Evolutionary conservation across 2,329 filamentous ascomycete genomes (phyloP).

Genomic region (Aureobasidium namibiae): DNA sequence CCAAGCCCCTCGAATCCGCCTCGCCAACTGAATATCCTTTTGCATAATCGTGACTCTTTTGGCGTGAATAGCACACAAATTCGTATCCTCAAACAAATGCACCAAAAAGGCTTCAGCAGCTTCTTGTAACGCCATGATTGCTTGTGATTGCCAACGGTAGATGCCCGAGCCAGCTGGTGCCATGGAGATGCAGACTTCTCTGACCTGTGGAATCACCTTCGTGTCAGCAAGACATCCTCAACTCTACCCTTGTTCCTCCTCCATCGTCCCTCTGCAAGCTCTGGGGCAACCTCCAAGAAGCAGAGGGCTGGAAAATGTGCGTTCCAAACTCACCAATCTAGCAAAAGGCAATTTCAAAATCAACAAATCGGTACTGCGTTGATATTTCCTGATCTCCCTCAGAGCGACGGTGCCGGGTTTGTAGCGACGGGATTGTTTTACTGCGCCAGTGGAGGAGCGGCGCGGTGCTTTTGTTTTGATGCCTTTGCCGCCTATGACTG

Average conservation of each 20-base stretch:
- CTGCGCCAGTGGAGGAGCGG: not conserved
- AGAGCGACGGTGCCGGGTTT: constrained; percentile 77
- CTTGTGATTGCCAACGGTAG: constrained; percentile 95
- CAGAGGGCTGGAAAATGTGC: not conserved
- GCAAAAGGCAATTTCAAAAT: constrained; percentile 98
- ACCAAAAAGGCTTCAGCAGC: constrained; percentile 98
- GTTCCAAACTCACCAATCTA: constrained; percentile 56
- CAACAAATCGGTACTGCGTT: constrained; percentile 92
- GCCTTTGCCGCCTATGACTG: constrained; percentile 12
- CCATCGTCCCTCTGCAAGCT: too few species aligned
- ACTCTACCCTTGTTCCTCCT: too few species aligned
- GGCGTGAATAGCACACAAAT: constrained; percentile 96
- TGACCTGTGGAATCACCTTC: constrained; percentile 44
- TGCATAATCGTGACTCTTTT: constrained; percentile 98
- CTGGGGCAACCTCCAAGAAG: too few species aligned
- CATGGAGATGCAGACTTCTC: constrained; percentile 94
- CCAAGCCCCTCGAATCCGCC: constrained; percentile 77
- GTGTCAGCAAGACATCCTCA: too few species aligned
- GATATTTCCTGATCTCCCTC: constrained; percentile 96
- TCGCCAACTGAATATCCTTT: constrained; percentile 95
- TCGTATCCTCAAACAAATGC: constrained; percentile 96
- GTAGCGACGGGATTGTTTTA: constrained; percentile 32
- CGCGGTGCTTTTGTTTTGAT: constrained; percentile 10
- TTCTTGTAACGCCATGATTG: constrained; percentile 95
- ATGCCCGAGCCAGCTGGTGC: constrained; percentile 58